These are phyloP conservation scores for Trametes coccinea DNA, from an alignment of 768 basidiomycete genomes.

Conservation along the genomic window DNA sequence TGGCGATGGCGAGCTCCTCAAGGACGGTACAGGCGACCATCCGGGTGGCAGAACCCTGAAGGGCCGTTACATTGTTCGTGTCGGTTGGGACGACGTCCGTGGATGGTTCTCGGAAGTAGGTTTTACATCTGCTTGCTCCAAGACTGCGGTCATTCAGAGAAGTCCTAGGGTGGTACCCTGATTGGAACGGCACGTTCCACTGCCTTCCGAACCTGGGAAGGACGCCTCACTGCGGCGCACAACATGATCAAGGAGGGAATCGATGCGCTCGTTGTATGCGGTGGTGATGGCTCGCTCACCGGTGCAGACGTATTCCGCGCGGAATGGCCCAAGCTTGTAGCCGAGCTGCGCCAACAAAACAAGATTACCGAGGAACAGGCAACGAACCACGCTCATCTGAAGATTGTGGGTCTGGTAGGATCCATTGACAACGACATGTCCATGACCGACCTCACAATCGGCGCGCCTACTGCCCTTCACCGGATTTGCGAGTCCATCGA, in stretches of 20 bases:
- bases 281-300: conserved; percentile 95
- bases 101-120: conserved; percentile 90
- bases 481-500: conserved; percentile 98
- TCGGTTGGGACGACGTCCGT: conserved; percentile 97
- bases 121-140: not conserved
- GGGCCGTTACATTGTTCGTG: conserved; percentile 89
- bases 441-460: conserved; percentile 95
- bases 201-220: conserved; percentile 83
- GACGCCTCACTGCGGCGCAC: conserved; percentile 82
- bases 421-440: conserved; percentile 99
- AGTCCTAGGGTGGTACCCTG: conserved; percentile 80
- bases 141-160: not conserved
- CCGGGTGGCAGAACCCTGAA: conserved; percentile 70
- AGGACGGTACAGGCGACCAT: conserved; percentile 81
- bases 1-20: conserved; percentile 75
- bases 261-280: conserved; percentile 94
- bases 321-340: conserved; percentile 91
- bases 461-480: conserved; percentile 92
- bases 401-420: conserved; percentile 97
- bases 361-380: conserved; percentile 75
- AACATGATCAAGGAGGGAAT: conserved; percentile 97
- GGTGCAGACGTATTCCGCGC: conserved; percentile 92
- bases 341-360: conserved; percentile 66
- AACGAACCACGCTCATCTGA: conserved; percentile 75
- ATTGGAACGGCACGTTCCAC: conserved; percentile 91